Conservation (phyloP, 2,329 filamentous ascomycete species). For the Salinomyces thailandicus region DNA sequence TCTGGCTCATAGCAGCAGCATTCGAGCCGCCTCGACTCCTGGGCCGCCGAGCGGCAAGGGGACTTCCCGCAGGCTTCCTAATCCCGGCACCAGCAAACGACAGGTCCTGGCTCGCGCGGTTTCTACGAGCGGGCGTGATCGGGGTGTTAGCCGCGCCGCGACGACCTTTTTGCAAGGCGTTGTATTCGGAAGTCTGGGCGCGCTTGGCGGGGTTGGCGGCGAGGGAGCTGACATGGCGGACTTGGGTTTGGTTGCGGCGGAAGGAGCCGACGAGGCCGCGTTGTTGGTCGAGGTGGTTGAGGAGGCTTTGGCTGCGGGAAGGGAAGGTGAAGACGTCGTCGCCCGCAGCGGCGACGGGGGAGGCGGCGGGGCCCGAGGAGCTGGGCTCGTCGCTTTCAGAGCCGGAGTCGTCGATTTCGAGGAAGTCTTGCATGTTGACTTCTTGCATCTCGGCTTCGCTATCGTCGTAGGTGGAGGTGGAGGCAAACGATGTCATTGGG, state of each 20-base stretch:
- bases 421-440: slow-evolving; percentile 20
- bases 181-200: slow-evolving; percentile 52
- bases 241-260: slow-evolving; percentile 48
- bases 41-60: slow-evolving; percentile 12
- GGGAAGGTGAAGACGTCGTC: slow-evolving; percentile 12
- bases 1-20: slow-evolving; percentile 6
- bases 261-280: slow-evolving; percentile 64
- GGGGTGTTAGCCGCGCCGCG: slow-evolving; percentile 56
- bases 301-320: slow-evolving; percentile 27
- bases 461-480: slow-evolving; percentile 34
- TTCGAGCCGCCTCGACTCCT: slow-evolving; percentile 11
- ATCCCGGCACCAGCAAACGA: slow-evolving; percentile 18
- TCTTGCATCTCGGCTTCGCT: slow-evolving; percentile 12
- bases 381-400: slow-evolving; percentile 30
- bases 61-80: slow-evolving; percentile 16
- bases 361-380: slow-evolving; percentile 37
- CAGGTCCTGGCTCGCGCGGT: slow-evolving; percentile 20
- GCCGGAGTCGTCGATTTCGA: slow-evolving; percentile 17
- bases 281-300: slow-evolving; percentile 55
- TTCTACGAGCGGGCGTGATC: slow-evolving; percentile 55
- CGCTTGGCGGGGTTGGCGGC: slow-evolving; percentile 52
- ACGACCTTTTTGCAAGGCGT: slow-evolving; percentile 53
- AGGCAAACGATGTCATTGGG: slow-evolving; percentile 41
- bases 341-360: slow-evolving; percentile 10
- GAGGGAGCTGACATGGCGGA: slow-evolving; percentile 40